Base-by-base conservation (phyloP, 148 eudicot genomes). In the Chenopodium quinoa region DNA sequence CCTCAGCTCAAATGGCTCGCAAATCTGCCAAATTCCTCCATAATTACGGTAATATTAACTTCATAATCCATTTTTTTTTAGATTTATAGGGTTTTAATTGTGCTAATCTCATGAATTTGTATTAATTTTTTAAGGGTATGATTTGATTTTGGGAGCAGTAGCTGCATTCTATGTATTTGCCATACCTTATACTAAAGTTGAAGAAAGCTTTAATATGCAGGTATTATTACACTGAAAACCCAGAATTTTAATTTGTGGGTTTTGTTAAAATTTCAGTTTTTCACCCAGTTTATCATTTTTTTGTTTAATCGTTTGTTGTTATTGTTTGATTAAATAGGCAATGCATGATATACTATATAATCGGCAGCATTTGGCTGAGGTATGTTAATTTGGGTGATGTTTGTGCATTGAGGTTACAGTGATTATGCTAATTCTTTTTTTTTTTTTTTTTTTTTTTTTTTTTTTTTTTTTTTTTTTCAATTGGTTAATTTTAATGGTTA, bases 131-230 rank as follows among this genome's bases (percentile, higher is more conserved):
- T 62, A 81, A 96, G 99, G 97, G 71, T 96, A 92, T 82, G 99
- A 96, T 87, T 63, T 93, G 82, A 81, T 93, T 85, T 82, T 96
- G 89, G 97, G 98, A 64, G 86, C 88, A 73, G 82, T 96, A 70
- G 95, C 98, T 85, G 92, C 97, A 76, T 91, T 96, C 73, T 96
- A 94, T 80, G 94, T 96, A 5, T 86, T 96, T 78, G 83, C 90
- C 82, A 89, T 87, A 22, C 99, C 99, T 22, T 96, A 88, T 78
- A 96, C 99, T n/a, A 96, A 96, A 85, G 99, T 96, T 52, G 99
- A 96, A 91, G 99, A 96, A 80, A 96, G 99, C 89, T 96, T 96
- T 82, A 96, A 96, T 82, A 87, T 94, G 86, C 99, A 96, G 99
- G 98, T 96, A 70, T 4, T 64, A 9, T n/a, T 63, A 32, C 3